phyloP scores from a whole-genome alignment of 2,329 filamentous ascomycete genomes.

The Herpotrichia juniperi region DNA sequence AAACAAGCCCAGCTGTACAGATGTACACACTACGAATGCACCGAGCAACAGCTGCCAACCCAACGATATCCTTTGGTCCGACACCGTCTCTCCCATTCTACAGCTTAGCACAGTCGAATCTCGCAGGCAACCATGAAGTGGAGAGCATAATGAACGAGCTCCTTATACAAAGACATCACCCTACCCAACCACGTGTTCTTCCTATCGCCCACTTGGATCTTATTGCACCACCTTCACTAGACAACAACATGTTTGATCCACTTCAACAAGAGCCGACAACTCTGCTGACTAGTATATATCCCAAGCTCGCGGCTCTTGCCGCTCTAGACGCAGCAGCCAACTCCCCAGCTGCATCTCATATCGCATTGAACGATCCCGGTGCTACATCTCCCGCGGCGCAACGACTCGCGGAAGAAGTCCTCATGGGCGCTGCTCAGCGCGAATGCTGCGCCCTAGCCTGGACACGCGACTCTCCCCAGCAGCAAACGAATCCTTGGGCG shows the following conservation, averaged over 20 bases:
- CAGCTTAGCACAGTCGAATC: constrained; percentile 65
- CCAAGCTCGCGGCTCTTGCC: constrained; percentile 53
- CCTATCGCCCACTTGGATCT: constrained; percentile 48
- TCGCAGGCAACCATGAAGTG: constrained; percentile 55
- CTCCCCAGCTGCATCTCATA: constrained; percentile 50
- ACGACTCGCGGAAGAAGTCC: constrained; percentile 62
- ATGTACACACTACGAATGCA: constrained; percentile 49
- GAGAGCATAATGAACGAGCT: constrained; percentile 53
- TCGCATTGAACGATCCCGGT: constrained; percentile 72
- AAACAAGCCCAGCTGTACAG: constrained; percentile 53
- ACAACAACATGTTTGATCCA: constrained; percentile 29
- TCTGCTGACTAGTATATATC: constrained; percentile 51
- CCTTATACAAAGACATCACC: constrained; percentile 47
- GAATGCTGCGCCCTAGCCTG: constrained; percentile 76
- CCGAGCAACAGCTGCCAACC: constrained; percentile 51
- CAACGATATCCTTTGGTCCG: constrained; percentile 66
- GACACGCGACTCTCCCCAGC: constrained; percentile 47
- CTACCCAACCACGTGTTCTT: constrained; percentile 45
- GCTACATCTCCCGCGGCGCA: constrained; percentile 69
- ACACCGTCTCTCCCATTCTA: constrained; percentile 74
- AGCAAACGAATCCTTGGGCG: constrained; percentile 45
- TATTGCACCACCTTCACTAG: constrained; percentile 43
- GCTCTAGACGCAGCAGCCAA: constrained; percentile 54
- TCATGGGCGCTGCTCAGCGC: constrained; percentile 67
- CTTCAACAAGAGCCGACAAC: constrained; percentile 39